Evolutionary conservation across 768 basidiomycete species (phyloP).

Genomic region (Termitomyces heimii): DNA sequence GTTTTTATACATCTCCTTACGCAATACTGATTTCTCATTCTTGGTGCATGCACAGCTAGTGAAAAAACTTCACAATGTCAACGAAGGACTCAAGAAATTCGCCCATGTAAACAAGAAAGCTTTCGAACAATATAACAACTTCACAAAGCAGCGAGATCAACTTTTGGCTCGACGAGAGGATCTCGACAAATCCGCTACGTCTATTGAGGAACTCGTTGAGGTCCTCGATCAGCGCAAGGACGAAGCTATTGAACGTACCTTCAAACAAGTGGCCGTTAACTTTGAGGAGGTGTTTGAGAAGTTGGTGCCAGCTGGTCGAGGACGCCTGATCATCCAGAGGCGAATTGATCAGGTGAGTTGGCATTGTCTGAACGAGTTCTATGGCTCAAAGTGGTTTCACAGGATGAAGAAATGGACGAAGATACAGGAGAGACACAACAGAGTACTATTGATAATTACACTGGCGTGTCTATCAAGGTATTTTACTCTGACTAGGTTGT

Average conservation of each 20-base stretch:
- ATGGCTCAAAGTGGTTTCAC: neutral
- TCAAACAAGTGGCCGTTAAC: slow-evolving; percentile 95
- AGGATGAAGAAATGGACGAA: slow-evolving; percentile 73
- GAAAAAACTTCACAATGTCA: slow-evolving; percentile 87
- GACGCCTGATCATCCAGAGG: slow-evolving; percentile 88
- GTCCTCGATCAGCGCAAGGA: slow-evolving; percentile 96
- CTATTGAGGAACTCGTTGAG: slow-evolving; percentile 89
- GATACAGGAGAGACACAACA: slow-evolving; percentile 71
- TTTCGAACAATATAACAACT: slow-evolving; percentile 96
- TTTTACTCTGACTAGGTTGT: neutral
- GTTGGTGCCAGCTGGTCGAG: slow-evolving; percentile 90
- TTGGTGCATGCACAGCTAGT: slow-evolving; percentile 56
- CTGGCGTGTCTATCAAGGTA: slow-evolving; percentile 94
- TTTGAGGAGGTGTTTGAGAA: slow-evolving; percentile 97
- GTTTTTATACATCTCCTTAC: slow-evolving; percentile 35
- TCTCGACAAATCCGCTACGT: slow-evolving; percentile 81
- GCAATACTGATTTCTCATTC: neutral
- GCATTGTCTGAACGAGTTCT: neutral
- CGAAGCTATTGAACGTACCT: slow-evolving; percentile 97
- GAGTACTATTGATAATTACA: slow-evolving; percentile 87
- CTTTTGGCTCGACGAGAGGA: slow-evolving; percentile 83
- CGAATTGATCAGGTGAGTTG: slow-evolving; percentile 71
- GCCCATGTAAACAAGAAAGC: slow-evolving; percentile 99
- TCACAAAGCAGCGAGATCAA: slow-evolving; percentile 95
- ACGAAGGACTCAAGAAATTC: slow-evolving; percentile 93